These are phyloP conservation scores for Wallemia mellicola DNA, from an alignment of 1,284 basidiomycete genomes.

Conservation along the genomic window DNA sequence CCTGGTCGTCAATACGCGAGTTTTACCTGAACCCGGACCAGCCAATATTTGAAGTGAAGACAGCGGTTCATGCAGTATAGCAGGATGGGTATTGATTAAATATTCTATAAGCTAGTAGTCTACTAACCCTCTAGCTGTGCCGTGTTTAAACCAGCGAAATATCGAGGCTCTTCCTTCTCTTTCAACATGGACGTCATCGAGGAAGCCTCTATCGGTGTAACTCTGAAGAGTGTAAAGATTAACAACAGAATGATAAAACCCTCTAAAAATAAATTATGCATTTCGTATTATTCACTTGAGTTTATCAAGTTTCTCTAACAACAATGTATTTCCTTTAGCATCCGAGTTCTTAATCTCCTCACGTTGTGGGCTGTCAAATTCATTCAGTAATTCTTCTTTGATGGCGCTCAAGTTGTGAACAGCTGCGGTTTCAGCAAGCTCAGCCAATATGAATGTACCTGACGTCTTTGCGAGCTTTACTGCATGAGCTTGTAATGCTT, in stretches of 20 bases:
- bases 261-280: neutral
- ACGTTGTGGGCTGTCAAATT: slow-evolving; percentile 24
- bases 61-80: slow-evolving; percentile 31
- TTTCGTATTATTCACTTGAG: slow-evolving; percentile 3
- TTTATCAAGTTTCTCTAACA: slow-evolving; percentile 13
- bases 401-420: slow-evolving; percentile 18
- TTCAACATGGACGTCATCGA: neutral
- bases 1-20: slow-evolving; percentile 40
- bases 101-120: neutral
- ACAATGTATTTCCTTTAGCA: slow-evolving; percentile 14
- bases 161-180: neutral
- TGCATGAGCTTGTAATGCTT: slow-evolving; percentile 24
- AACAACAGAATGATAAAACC: neutral
- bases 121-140: neutral
- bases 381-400: slow-evolving; percentile 23
- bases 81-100: slow-evolving; percentile 15
- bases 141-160: neutral
- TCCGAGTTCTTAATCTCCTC: slow-evolving; percentile 11
- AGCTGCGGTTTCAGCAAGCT: slow-evolving; percentile 32
- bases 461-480: slow-evolving; percentile 27
- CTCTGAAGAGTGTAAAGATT: neutral
- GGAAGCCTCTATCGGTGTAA: neutral
- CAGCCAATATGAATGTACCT: slow-evolving; percentile 48
- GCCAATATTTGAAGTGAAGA: slow-evolving; percentile 50
- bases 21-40: slow-evolving; percentile 40